Evolutionary conservation across 176 grass and related monocot genomes (phyloP).

Genomic region (Bolboschoenus planiculmis): DNA sequence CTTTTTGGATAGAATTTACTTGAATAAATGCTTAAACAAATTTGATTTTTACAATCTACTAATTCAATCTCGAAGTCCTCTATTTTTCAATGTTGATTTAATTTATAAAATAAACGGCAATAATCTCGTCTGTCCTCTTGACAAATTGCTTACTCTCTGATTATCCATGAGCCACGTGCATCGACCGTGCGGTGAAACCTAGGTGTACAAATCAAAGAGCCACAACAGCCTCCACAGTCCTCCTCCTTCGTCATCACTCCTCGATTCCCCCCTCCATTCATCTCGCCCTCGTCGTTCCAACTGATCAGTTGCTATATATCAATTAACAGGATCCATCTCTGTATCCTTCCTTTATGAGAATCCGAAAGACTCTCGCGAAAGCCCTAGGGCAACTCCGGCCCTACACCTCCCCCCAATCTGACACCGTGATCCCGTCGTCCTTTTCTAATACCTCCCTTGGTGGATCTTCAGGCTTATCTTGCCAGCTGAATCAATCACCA

Average conservation of each 20-base stretch:
- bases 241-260: conserved; percentile 9
- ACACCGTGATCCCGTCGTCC: not conserved
- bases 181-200: not conserved
- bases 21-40: not conserved
- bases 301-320: not conserved
- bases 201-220: not conserved
- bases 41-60: not conserved
- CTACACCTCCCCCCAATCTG: not conserved
- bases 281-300: not conserved
- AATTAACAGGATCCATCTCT: not conserved
- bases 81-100: not conserved
- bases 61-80: not conserved
- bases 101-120: not conserved
- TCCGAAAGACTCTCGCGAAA: conserved; percentile 7
- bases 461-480: not conserved
- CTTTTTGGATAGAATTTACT: not conserved
- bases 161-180: not conserved
- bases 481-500: conserved; percentile 11
- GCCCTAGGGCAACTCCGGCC: not conserved
- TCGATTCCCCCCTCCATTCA: not conserved
- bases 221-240: not conserved
- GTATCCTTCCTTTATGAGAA: conserved; percentile 10
- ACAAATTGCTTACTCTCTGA: not conserved
- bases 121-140: not conserved
- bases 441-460: not conserved